A percentile compares a stretch with the other conserved stretches of the same genome.
Evolutionary conservation across 1,139 yeast species (phyloP).

Genomic region (Scheffersomyces cryptocercus): DNA sequence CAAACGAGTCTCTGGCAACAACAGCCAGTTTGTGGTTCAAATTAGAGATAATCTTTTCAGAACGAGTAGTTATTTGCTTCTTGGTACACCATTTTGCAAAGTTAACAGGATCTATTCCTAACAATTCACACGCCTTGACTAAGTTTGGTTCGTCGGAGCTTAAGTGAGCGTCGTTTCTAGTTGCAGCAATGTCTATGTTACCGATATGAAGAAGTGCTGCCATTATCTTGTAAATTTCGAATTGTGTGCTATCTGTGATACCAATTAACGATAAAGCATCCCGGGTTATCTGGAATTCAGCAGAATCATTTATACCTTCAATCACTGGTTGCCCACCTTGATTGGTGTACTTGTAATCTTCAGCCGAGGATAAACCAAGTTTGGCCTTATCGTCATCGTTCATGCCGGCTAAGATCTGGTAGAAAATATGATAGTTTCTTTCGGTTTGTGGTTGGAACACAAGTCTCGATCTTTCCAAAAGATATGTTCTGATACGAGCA

Average conservation of each 20-base stretch:
- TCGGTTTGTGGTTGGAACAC: constrained; percentile 90
- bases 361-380: constrained; percentile 63
- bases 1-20: constrained; percentile 94
- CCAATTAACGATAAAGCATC: constrained; percentile 83
- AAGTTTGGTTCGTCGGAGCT: constrained; percentile 86
- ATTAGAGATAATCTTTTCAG: constrained; percentile 86
- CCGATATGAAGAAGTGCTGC: constrained; percentile 94
- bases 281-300: constrained; percentile 72
- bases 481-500: constrained; percentile 89
- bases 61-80: constrained; percentile 90
- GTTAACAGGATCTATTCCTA: constrained; percentile 72
- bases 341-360: constrained; percentile 78
- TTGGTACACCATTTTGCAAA: constrained; percentile 94
- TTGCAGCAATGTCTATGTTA: constrained; percentile 84
- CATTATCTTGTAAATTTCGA: constrained; percentile 70
- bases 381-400: constrained; percentile 55
- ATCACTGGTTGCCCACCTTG: constrained; percentile 84
- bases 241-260: constrained; percentile 58
- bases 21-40: constrained; percentile 81
- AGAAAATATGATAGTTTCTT: constrained; percentile 93
- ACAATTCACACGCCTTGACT: constrained; percentile 77
- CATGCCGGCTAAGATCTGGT: constrained; percentile 85
- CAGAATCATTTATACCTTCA: constrained; percentile 77
- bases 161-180: constrained; percentile 81
- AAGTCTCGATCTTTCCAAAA: constrained; percentile 89